Conservation (phyloP, 2,329 filamentous ascomycete species). For the Aspergillus eucalypticola region DNA sequence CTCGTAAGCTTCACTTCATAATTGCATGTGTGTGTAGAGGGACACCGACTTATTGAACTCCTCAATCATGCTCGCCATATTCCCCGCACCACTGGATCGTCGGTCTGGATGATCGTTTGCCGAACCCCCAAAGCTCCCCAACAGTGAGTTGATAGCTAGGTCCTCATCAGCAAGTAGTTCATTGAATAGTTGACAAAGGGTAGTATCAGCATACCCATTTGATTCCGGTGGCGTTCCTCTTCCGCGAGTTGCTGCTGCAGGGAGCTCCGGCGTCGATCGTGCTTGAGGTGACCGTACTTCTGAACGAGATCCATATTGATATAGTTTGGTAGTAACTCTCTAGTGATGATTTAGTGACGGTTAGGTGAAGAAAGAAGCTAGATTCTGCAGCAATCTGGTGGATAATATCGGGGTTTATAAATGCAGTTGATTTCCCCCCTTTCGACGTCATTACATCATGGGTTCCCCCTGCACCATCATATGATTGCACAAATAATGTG, state of each 20-base stretch:
- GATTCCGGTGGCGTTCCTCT: not conserved
- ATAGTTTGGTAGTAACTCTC: not conserved
- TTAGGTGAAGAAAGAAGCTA: not conserved
- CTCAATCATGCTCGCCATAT: slow-evolving; percentile 46
- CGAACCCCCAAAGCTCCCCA: slow-evolving; percentile 31
- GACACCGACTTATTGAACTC: slow-evolving; percentile 32
- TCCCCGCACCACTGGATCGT: slow-evolving; percentile 18
- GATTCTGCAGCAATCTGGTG: not conserved
- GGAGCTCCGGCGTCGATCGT: slow-evolving; percentile 5
- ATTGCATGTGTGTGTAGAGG: not conserved
- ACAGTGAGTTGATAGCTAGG: slow-evolving; percentile 56
- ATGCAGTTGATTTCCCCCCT: not conserved
- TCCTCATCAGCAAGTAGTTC: not conserved
- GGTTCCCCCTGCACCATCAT: not conserved
- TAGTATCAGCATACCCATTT: slow-evolving; percentile 11
- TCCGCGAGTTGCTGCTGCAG: not conserved
- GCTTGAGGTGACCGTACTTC: slow-evolving; percentile 18
- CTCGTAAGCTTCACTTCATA: not conserved
- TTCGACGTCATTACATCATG: slow-evolving; percentile 6
- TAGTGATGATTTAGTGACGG: not conserved
- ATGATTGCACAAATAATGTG: not conserved
- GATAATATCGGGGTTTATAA: not conserved
- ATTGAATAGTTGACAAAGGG: not conserved
- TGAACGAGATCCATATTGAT: slow-evolving; percentile 16
- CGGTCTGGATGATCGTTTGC: slow-evolving; percentile 20